Base-by-base conservation (phyloP, 352 stramenopile species). In the Phytopythium vexans region DNA sequence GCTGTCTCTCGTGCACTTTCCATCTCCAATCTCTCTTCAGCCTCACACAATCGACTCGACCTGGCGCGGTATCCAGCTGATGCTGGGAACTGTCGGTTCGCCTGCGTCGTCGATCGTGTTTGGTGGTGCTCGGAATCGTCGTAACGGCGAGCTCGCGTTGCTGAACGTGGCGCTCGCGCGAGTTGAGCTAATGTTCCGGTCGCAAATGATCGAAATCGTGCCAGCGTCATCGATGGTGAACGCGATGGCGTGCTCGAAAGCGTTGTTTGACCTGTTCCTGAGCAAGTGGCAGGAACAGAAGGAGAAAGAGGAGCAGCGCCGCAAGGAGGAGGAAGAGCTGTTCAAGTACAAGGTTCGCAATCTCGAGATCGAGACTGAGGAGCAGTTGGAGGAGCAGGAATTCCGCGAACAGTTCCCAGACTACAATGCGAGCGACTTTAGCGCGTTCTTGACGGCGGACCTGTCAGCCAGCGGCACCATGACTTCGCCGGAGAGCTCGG, bases 331-430 rank as follows among this genome's bases (percentile, higher is more conserved):
- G 15, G 84, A 94, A 31, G 70, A 85, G 35, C 45, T 90, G 9
- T 92, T 93, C 58, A 92, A 92, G 59, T 95, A 93, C 68, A 93
- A 95, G 41, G 79, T 86, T 32, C 86, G 86, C 32, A 74, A 81
- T 8, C 45, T 92, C 3, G 83, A 95, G 15, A 74, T 95, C 34
- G 75, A 91, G 56, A 88, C 83, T 0, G 83, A 95, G 38, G 86
- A 95, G 43, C 68, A 93, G 31, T 52, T 95, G 2, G 53, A 92
- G 9, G 90, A 98, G 56, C 64, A 89, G 35, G 84, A 96, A 40
- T 98, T 92, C 54, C 70, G 82, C 5, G 70, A 97, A 15, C 88
- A 98, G 58, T 98, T 98, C 64, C 95, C 95, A 11, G 86, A 98
- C 68, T 98, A 97, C 62, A 81, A 65, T 34, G 58, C 47, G 4